Conservation (phyloP, 2,329 filamentous ascomycete genomes). For the Monilinia fructicola region DNA sequence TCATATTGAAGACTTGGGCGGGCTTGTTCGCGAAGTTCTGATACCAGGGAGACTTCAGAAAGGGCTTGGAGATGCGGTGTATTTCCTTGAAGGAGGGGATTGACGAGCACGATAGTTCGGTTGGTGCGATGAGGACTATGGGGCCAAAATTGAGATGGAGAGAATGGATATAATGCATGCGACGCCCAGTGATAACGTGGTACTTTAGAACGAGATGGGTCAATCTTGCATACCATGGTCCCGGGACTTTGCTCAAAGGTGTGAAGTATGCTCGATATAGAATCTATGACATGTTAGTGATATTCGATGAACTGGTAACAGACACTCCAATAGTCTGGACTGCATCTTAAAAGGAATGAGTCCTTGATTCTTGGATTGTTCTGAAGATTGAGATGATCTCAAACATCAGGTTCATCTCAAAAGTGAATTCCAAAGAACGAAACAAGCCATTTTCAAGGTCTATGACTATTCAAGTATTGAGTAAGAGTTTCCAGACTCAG, state of each 20-base stretch:
- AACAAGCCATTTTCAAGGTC: no score
- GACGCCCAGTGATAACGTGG: not conserved
- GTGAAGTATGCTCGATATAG: conserved; percentile 7
- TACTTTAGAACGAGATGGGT: conserved; percentile 5
- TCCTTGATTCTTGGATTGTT: not conserved
- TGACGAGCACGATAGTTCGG: conserved; percentile 1
- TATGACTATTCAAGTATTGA: no score
- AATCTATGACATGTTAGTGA: not conserved
- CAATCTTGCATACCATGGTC: conserved; percentile 10
- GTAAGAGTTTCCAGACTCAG: not conserved
- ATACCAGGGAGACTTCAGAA: conserved; percentile 12
- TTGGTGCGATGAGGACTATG: not conserved
- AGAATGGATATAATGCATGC: not conserved
- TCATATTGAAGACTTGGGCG: not conserved
- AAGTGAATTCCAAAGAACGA: no score
- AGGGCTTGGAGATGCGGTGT: conserved; percentile 2
- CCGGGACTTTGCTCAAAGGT: conserved; percentile 5
- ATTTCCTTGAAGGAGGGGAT: not conserved
- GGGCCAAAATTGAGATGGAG: not conserved
- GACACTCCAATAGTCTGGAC: not conserved
- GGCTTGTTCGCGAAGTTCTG: fast-evolving
- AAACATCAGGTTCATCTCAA: no score
- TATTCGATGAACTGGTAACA: not conserved
- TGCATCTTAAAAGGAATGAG: no score
- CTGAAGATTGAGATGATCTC: no score